Percentiles rank a stretch among this genome's conserved stretches.
These are phyloP conservation scores for Ramaria sp. DNA, from an alignment of 768 basidiomycete species.

Conservation along the genomic window DNA sequence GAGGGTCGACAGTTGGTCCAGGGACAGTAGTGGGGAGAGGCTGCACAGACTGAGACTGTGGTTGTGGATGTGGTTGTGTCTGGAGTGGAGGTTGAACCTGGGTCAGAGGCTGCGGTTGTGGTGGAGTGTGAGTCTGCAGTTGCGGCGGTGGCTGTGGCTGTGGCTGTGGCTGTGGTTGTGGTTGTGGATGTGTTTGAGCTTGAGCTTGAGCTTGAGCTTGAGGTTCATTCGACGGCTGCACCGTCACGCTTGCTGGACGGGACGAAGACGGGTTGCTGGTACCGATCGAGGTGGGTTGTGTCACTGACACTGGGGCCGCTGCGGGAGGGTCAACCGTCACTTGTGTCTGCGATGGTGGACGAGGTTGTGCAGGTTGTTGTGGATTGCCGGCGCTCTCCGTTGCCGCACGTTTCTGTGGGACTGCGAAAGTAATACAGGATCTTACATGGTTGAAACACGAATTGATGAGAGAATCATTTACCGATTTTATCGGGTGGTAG, in stretches of 20 bases:
- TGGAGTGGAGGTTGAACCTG: background rate
- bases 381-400: background rate
- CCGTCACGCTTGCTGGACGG: slow-evolving; percentile 6
- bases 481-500: slow-evolving; percentile 2
- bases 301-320: background rate
- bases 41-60: slow-evolving; percentile 12
- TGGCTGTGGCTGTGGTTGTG: slow-evolving; percentile 12
- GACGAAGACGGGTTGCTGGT: slow-evolving; percentile 14
- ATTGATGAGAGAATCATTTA: background rate
- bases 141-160: slow-evolving; percentile 15
- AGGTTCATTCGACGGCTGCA: background rate
- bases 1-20: slow-evolving; percentile 12
- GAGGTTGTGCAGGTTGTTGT: background rate
- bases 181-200: slow-evolving; percentile 1
- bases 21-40: slow-evolving; percentile 9
- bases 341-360: background rate
- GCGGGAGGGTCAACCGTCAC: background rate
- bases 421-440: background rate
- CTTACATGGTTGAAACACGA: background rate
- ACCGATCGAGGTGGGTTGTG: slow-evolving; percentile 12
- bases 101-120: background rate
- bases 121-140: background rate
- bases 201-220: slow-evolving; percentile 4
- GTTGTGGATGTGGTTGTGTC: background rate
- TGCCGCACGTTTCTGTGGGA: slow-evolving; percentile 4